phyloP scores from a whole-genome alignment of 768 basidiomycete genomes.

The Pleurotus platypus region DNA sequence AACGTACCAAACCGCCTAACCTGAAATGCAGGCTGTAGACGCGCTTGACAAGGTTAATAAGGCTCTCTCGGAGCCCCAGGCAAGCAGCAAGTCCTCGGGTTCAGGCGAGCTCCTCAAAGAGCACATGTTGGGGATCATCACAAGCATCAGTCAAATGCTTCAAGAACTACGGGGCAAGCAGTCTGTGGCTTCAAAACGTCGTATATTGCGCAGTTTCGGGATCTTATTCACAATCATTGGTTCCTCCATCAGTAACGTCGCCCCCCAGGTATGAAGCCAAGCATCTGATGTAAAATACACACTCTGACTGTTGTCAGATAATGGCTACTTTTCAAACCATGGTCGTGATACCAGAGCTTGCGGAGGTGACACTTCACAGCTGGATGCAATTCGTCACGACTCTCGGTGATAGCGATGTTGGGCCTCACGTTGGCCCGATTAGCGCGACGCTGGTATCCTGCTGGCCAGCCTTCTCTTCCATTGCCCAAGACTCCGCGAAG shows the following conservation, averaged over 20 bases:
- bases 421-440: slow-evolving; percentile 82
- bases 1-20: too few species aligned
- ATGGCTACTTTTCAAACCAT: slow-evolving; percentile 95
- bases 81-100: slow-evolving; percentile 19
- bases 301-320: slow-evolving; percentile 48
- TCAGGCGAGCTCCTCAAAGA: slow-evolving; percentile 58
- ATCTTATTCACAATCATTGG: slow-evolving; percentile 70
- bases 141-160: slow-evolving; percentile 80
- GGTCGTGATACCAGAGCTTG: slow-evolving; percentile 69
- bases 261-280: slow-evolving; percentile 70
- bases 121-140: slow-evolving; percentile 82
- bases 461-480: slow-evolving; percentile 63
- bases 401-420: slow-evolving; percentile 64
- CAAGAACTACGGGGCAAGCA: slow-evolving; percentile 84
- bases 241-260: slow-evolving; percentile 65
- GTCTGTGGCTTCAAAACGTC: slow-evolving; percentile 60
- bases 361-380: slow-evolving; percentile 72
- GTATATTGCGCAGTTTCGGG: slow-evolving; percentile 78
- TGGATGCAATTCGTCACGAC: slow-evolving; percentile 79
- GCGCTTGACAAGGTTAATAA: slow-evolving; percentile 42
- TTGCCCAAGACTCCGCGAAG: slow-evolving; percentile 50
- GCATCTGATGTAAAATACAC: background rate
- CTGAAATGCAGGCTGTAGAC: slow-evolving; percentile 23
- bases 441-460: slow-evolving; percentile 78
- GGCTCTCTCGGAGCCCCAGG: slow-evolving; percentile 30